These are phyloP conservation scores for Suhomyces terraborum DNA, from an alignment of 1,139 yeast genomes.

Conservation along the genomic window DNA sequence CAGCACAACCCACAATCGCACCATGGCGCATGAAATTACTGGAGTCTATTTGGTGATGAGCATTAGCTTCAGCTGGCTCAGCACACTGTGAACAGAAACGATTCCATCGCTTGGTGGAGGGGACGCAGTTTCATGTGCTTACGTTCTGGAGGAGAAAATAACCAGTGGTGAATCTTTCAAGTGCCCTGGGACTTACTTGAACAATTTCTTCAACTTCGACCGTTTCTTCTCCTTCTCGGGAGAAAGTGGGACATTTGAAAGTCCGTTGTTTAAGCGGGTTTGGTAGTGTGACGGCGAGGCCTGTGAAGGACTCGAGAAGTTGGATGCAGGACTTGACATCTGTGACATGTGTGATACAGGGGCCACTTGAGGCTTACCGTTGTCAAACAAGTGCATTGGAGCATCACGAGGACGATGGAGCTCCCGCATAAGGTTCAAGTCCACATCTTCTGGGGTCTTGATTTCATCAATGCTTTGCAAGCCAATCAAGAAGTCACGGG, in stretches of 20 bases:
- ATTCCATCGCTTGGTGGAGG: too few relatives aligned
- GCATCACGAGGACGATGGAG: slow-evolving; percentile 30
- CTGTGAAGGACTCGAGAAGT: background rate
- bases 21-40: too few relatives aligned
- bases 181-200: slow-evolving; percentile 34
- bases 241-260: slow-evolving; percentile 14
- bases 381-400: slow-evolving; percentile 39
- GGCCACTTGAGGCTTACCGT: slow-evolving; percentile 19
- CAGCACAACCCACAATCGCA: background rate
- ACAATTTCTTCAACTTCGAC: slow-evolving; percentile 38
- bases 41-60: too few relatives aligned
- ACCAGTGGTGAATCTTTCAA: too few relatives aligned
- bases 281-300: slow-evolving; percentile 16
- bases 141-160: too few relatives aligned
- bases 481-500: slow-evolving; percentile 54
- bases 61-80: too few relatives aligned
- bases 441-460: slow-evolving; percentile 36
- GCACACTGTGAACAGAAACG: too few relatives aligned
- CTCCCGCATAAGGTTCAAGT: slow-evolving; percentile 34
- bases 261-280: slow-evolving; percentile 25
- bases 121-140: too few relatives aligned
- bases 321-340: background rate
- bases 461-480: slow-evolving; percentile 44
- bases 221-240: slow-evolving; percentile 36
- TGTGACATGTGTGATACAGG: slow-evolving; percentile 9